Base-by-base conservation (phyloP, 2,329 filamentous ascomycete species). In the Scedosporium dehoogii region DNA sequence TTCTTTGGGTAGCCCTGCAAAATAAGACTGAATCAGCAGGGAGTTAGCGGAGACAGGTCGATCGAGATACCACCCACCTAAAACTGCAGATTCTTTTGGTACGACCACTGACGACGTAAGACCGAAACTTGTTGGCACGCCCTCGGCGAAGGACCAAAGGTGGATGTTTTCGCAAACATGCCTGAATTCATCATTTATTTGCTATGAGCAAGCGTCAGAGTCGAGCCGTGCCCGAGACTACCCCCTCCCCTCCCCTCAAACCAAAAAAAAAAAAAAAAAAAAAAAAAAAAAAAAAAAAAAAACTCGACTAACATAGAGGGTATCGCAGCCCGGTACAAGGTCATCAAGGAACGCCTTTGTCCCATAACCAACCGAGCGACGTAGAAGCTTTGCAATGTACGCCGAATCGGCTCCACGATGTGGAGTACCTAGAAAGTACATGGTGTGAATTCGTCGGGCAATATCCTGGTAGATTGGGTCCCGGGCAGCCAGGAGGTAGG, bases 1-100 rank as follows among this genome's bases (percentile, higher is more conserved):
- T 53, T 69, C 68, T 7, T 63, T 64, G 9, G 68, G 67, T 4
- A 69, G 51, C 12, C 66, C 66, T 68, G 57, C 23, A n/a, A 44
- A 38, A 18, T 38, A 25, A 18, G 27, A 42, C 27, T 10, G n/a
- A 59, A 41, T 48, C 18, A 6, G 3, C 14, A 48, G 44, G 44
- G 18, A n/a, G 44, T 23, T 23, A 48, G 7, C 16, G 3, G 7
- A 48, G 44, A 3, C 44, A 48, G n/a, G 14, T 7, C 44, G n/a
- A 7, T 48, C 1, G n/a, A 48, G 21, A 48, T 7, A 48, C 44
- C n/a, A 18, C 44, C 14, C 44, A 48, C 44, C 44, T 48, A 48
- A 18, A 48, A 48, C 44, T 48, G 44, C 16, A 10, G 44, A 48
- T 48, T 23, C 44, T 48, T 48, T 48, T 6, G 18, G 16, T 12